A percentile compares a stretch with the other conserved stretches of the same genome.
Conservation (phyloP, 164 flowering plant species). For the Annona cherimola region DNA sequence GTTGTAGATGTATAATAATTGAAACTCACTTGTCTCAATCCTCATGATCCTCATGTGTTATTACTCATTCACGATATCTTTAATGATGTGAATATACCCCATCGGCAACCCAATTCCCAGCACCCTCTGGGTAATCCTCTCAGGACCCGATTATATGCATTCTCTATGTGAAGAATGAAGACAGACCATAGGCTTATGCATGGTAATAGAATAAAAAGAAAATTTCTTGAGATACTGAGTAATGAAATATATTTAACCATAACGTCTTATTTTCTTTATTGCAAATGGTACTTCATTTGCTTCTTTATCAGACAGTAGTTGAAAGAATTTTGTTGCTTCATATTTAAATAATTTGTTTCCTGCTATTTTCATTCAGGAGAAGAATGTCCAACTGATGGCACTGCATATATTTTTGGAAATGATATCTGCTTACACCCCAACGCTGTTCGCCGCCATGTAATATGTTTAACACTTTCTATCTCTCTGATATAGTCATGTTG, state of each 20-base stretch:
- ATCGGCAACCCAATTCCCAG: no score
- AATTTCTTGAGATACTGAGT: not conserved
- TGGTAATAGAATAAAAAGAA: not conserved
- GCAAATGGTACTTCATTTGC: not conserved
- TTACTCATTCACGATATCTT: no score
- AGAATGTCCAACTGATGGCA: slow-evolving; percentile 79
- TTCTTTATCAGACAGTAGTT: not conserved
- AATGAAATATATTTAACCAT: not conserved
- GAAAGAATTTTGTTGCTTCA: not conserved
- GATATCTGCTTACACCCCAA: slow-evolving; percentile 77
- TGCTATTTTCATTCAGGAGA: slow-evolving; percentile 52
- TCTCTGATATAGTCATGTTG: not conserved
- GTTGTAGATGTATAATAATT: no score
- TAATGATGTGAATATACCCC: no score
- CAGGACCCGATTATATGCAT: no score
- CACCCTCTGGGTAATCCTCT: no score
- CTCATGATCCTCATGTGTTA: no score
- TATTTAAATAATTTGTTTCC: not conserved
- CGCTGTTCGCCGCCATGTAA: slow-evolving; percentile 82
- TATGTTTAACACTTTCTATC: slow-evolving; percentile 10
- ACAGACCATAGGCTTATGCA: not conserved
- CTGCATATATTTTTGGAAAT: slow-evolving; percentile 84
- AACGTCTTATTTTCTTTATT: not conserved
- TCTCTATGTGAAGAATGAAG: no score
- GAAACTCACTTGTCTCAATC: no score